Percentiles rank a stretch among this genome's conserved stretches.
Evolutionary conservation across 306 rosid genomes (phyloP).

Genomic region (Rosa lucieae): DNA sequence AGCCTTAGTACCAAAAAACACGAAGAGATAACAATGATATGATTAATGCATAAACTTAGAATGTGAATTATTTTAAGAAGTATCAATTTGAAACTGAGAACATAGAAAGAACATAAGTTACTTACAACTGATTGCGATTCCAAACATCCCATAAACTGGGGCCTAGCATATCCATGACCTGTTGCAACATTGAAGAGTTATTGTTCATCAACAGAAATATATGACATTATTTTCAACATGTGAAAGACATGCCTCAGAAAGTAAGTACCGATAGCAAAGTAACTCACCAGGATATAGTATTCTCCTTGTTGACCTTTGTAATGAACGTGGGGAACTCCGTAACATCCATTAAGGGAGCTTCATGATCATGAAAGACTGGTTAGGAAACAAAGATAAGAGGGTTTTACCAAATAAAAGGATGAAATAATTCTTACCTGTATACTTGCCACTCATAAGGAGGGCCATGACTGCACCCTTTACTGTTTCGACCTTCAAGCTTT

Average conservation of each 20-base stretch:
- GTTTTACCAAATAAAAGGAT: not conserved
- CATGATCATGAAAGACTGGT: constrained; percentile 17
- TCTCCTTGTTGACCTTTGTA: constrained; percentile 44
- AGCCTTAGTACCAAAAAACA: constrained; percentile 24
- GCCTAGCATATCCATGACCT: constrained; percentile 45
- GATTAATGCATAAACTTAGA: not conserved
- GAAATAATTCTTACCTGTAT: constrained; percentile 28
- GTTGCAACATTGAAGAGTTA: constrained; percentile 11
- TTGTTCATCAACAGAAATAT: not conserved
- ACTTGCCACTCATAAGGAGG: constrained; percentile 48
- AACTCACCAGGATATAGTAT: constrained; percentile 40
- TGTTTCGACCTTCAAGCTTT: constrained; percentile 38
- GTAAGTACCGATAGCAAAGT: constrained; percentile 1
- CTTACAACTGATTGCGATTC: constrained; percentile 46
- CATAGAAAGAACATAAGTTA: not conserved
- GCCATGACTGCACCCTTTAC: constrained; percentile 40
- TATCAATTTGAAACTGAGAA: not conserved
- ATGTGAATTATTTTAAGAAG: not conserved
- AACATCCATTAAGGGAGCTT: constrained; percentile 40
- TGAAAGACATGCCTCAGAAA: constrained; percentile 1
- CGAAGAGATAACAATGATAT: not conserved
- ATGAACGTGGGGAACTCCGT: constrained; percentile 42
- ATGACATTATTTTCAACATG: not conserved
- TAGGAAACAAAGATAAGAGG: constrained; percentile 12
- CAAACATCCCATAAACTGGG: constrained; percentile 47